Percentiles rank a stretch among this genome's conserved stretches.
phyloP scores from a whole-genome alignment of 805 yeast genomes.

The Hanseniaspora thailandica region DNA sequence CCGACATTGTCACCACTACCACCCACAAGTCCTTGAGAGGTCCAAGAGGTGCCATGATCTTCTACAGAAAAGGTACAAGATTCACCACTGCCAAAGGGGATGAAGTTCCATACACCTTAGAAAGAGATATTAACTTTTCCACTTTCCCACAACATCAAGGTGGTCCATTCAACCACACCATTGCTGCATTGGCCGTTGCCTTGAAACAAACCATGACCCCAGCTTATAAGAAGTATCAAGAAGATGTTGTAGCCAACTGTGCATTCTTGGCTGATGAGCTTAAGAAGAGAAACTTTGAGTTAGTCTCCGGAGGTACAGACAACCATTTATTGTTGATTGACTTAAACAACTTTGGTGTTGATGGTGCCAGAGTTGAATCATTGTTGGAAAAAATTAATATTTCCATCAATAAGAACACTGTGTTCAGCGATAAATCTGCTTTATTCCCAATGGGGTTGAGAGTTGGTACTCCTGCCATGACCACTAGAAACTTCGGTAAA shows the following conservation, averaged over 20 bases:
- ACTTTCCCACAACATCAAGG: slow-evolving; percentile 99
- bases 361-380: slow-evolving; percentile 92
- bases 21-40: slow-evolving; percentile 97
- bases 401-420: slow-evolving; percentile 91
- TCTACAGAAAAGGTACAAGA: slow-evolving; percentile 89
- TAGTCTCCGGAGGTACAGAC: slow-evolving; percentile 91
- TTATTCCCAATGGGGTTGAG: slow-evolving; percentile 92
- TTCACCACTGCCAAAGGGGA: slow-evolving; percentile 72
- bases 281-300: slow-evolving; percentile 47
- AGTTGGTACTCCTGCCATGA: slow-evolving; percentile 98
- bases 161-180: slow-evolving; percentile 98
- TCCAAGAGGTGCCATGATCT: slow-evolving; percentile 97
- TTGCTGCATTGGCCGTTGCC: slow-evolving; percentile 90
- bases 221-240: slow-evolving; percentile 78
- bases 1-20: slow-evolving; percentile 95
- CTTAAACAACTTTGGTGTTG: slow-evolving; percentile 62
- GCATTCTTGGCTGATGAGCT: slow-evolving; percentile 62
- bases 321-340: slow-evolving; percentile 83
- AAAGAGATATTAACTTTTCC: slow-evolving; percentile 83
- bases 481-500: slow-evolving; percentile 80
- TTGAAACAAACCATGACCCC: slow-evolving; percentile 83
- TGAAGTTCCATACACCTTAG: slow-evolving; percentile 75
- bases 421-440: slow-evolving; percentile 94
- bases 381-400: slow-evolving; percentile 81
- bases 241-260: slow-evolving; percentile 72